A percentile compares a stretch with the other conserved stretches of the same genome.
These are phyloP conservation scores for Betula pendula DNA, from an alignment of 306 rosid genomes.

Conservation along the genomic window DNA sequence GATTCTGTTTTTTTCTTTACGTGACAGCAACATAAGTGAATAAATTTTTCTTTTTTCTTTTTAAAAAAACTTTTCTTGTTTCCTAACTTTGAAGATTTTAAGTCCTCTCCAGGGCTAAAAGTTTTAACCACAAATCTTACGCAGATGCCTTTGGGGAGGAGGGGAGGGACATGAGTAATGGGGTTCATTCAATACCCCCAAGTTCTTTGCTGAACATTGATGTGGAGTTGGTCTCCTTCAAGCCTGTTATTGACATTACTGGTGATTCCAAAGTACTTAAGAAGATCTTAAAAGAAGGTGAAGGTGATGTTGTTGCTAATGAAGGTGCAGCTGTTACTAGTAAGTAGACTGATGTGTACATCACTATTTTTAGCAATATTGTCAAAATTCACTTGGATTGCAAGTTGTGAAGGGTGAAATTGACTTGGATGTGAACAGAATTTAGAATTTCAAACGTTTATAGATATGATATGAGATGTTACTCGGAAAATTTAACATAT, in stretches of 20 bases:
- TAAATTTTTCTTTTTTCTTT: background rate
- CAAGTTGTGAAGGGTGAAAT: background rate
- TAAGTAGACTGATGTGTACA: slow-evolving; percentile 28
- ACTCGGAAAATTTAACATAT: slow-evolving; percentile 9
- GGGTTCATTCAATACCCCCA: slow-evolving; percentile 44
- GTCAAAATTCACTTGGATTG: slow-evolving; percentile 14
- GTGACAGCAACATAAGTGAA: background rate
- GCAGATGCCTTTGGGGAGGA: slow-evolving; percentile 60
- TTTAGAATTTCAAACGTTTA: slow-evolving; percentile 4
- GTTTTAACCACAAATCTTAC: background rate
- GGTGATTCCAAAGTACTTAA: slow-evolving; percentile 68
- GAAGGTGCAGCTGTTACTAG: slow-evolving; percentile 70
- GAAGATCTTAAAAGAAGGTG: slow-evolving; percentile 67
- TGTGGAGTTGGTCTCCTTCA: slow-evolving; percentile 63
- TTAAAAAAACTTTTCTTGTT: background rate
- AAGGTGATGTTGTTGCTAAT: slow-evolving; percentile 49
- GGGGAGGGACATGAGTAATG: slow-evolving; percentile 42
- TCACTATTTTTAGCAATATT: slow-evolving; percentile 8
- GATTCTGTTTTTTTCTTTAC: background rate
- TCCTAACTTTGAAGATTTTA: background rate
- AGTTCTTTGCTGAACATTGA: slow-evolving; percentile 51
- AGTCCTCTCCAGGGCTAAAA: background rate
- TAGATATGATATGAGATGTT: background rate
- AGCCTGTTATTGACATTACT: slow-evolving; percentile 63
- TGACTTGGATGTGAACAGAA: slow-evolving; percentile 18